Evolutionary conservation across 169 alveolate genomes (phyloP), one percentile per base, ranked within the genome.

Genomic region (Cryptosporidium canis): DNA sequence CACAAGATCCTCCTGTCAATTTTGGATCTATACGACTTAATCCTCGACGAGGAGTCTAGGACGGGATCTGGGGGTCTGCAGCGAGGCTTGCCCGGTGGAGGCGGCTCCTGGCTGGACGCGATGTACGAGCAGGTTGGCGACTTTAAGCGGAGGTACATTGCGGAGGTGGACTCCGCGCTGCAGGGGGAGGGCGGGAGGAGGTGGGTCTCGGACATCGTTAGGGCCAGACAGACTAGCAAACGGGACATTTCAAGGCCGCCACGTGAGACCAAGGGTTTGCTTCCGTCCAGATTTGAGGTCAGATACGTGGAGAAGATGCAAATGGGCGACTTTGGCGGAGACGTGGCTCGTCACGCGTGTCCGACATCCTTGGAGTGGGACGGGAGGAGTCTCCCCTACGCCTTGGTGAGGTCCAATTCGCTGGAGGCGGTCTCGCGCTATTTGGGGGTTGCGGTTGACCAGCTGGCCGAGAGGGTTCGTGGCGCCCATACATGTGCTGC

Each of bases 41-140:
- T 77, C 16, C 16, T 35, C 14, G 87, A 77, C 61, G 72, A 61
- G 47, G 87, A 77, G 31, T 37, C 39, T 1, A 77, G 39, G 8
- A n/a, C n/a, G n/a, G n/a, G n/a, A n/a, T n/a, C n/a, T n/a, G n/a
- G n/a, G n/a, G n/a, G n/a, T n/a, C n/a, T n/a, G n/a, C n/a, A n/a
- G n/a, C n/a, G n/a, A n/a, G n/a, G n/a, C n/a, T n/a, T n/a, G n/a
- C n/a, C 33, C 8, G 18, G 7, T 51, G 18, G 27, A 18, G 71
- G 27, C 5, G 31, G 43, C 35, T 48, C 85, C n/a, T 77, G 87
- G 87, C 4, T 77, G n/a, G 64, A 77, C 12, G 87, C 87, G 8
- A 29, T 77, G 37, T 77, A 77, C 18, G 87, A 77, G 6, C 87
- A 77, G 55, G 43, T 53, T 35, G 48, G 11, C 11, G 77, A 77